Conservation (phyloP, 2,329 filamentous ascomycete species). For the Cordyceps cateniannulata region DNA sequence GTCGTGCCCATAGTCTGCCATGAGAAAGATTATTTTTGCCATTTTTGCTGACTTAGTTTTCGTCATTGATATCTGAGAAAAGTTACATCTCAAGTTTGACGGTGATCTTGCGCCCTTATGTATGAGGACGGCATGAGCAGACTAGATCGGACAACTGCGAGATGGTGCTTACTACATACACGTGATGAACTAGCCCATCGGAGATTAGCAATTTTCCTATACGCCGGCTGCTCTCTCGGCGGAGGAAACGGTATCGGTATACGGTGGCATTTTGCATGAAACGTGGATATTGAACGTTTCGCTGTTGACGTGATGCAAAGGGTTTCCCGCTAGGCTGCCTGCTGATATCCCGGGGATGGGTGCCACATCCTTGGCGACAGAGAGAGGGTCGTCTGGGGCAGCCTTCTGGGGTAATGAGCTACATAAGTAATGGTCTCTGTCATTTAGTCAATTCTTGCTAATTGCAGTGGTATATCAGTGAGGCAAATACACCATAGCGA, state of each 20-base stretch:
- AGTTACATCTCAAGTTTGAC: background rate
- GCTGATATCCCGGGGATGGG: too few relatives aligned
- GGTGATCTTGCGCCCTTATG: background rate
- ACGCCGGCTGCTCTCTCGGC: background rate
- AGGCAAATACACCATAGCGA: too few relatives aligned
- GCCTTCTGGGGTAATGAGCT: too few relatives aligned
- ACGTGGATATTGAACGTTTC: background rate
- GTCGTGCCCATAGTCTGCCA: slow-evolving; percentile 50
- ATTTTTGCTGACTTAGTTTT: background rate
- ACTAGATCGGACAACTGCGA: background rate
- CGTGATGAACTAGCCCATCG: background rate
- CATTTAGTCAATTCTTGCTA: too few relatives aligned
- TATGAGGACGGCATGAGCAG: background rate
- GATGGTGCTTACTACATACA: background rate
- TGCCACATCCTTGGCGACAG: too few relatives aligned
- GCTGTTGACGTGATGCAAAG: too few relatives aligned
- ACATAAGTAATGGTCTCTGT: too few relatives aligned
- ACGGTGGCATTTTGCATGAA: too few relatives aligned
- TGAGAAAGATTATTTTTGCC: slow-evolving; percentile 38
- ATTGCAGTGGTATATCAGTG: too few relatives aligned
- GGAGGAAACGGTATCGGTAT: background rate
- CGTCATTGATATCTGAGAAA: background rate
- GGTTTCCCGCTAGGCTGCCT: too few relatives aligned
- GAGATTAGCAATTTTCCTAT: background rate
- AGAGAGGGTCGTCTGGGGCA: too few relatives aligned